These are phyloP conservation scores for Candida coleopterorum DNA, from an alignment of 805 yeast species.

Conservation along the genomic window DNA sequence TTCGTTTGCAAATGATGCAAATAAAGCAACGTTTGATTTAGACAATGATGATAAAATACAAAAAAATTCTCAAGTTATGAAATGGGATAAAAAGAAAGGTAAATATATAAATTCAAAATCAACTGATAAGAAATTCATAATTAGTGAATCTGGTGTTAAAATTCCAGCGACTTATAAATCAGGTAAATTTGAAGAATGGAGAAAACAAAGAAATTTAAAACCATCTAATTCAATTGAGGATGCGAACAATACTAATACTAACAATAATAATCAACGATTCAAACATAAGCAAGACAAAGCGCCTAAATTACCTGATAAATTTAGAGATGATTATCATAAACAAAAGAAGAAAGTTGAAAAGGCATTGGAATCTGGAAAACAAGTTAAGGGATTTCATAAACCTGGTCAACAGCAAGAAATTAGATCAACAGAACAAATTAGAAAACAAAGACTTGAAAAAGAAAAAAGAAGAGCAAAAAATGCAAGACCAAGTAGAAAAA, in stretches of 20 bases:
- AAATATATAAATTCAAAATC: slow-evolving; percentile 80
- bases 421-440: slow-evolving; percentile 65
- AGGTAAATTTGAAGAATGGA: slow-evolving; percentile 93
- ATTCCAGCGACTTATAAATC: slow-evolving; percentile 89
- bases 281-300: slow-evolving; percentile 72
- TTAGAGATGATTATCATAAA: slow-evolving; percentile 76
- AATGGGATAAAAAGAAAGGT: slow-evolving; percentile 93
- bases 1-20: slow-evolving; percentile 80
- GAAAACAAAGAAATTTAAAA: slow-evolving; percentile 57
- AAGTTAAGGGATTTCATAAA: slow-evolving; percentile 61
- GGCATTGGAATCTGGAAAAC: slow-evolving; percentile 71
- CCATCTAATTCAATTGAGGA: slow-evolving; percentile 49
- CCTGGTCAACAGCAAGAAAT: slow-evolving; percentile 54
- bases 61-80: slow-evolving; percentile 65
- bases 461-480: slow-evolving; percentile 81
- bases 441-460: slow-evolving; percentile 65
- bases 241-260: slow-evolving; percentile 20
- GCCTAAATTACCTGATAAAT: slow-evolving; percentile 88
- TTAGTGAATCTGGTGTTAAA: slow-evolving; percentile 90
- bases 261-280: slow-evolving; percentile 41
- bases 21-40: slow-evolving; percentile 81
- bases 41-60: slow-evolving; percentile 70
- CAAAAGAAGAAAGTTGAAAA: slow-evolving; percentile 79
- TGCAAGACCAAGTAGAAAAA: slow-evolving; percentile 58
- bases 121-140: slow-evolving; percentile 78